Evolutionary conservation across 2,329 filamentous ascomycete genomes (phyloP).

Genomic region (Clonostachys rhizophaga): DNA sequence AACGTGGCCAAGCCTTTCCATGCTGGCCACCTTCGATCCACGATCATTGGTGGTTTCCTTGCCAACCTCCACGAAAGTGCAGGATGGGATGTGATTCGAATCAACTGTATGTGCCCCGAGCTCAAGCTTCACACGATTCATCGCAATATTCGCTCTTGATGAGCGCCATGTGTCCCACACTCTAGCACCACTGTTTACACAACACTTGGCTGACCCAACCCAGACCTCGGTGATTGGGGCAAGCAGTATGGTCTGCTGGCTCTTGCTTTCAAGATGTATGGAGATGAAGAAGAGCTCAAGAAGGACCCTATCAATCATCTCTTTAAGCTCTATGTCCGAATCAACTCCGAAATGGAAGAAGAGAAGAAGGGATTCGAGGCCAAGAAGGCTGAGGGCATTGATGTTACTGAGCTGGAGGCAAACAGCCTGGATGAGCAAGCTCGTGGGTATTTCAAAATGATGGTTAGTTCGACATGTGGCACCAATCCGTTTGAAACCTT

Average conservation of each 20-base stretch:
- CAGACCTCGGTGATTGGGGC: slow-evolving; percentile 74
- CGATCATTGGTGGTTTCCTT: slow-evolving; percentile 75
- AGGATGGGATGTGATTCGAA: slow-evolving; percentile 68
- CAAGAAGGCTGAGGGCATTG: slow-evolving; percentile 47
- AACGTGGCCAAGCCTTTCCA: slow-evolving; percentile 87
- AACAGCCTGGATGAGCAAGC: slow-evolving; percentile 69
- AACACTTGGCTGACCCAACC: too few species aligned
- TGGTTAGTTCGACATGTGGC: slow-evolving; percentile 26
- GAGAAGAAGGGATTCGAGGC: slow-evolving; percentile 64
- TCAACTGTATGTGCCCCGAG: slow-evolving; percentile 45
- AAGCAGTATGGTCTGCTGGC: slow-evolving; percentile 73
- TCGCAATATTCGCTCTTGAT: not conserved
- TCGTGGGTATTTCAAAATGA: slow-evolving; percentile 65
- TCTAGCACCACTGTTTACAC: too few species aligned
- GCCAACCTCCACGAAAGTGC: slow-evolving; percentile 65
- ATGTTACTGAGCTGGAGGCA: slow-evolving; percentile 40
- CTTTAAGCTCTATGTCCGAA: slow-evolving; percentile 76
- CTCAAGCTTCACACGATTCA: not conserved
- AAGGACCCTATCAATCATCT: slow-evolving; percentile 78
- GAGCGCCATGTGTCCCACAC: too few species aligned
- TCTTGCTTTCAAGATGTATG: slow-evolving; percentile 71
- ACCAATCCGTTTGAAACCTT: not conserved
- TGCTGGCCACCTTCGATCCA: slow-evolving; percentile 71
- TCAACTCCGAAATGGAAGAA: slow-evolving; percentile 61
- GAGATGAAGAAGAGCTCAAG: slow-evolving; percentile 65